Conservation (phyloP, 176 grass and related monocot species). For the Eleusine coracana region DNA sequence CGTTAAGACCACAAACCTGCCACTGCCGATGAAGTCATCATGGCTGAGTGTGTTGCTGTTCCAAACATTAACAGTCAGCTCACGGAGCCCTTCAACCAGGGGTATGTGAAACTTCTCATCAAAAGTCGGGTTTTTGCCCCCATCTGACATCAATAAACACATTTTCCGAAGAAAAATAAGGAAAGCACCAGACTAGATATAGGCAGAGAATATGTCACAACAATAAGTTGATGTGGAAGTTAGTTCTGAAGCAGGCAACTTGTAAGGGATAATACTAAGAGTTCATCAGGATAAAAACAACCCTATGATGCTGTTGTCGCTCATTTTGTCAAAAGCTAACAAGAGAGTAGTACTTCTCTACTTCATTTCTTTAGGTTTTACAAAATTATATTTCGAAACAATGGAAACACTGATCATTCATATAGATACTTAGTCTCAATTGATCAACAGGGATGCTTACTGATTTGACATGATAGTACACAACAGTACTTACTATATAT, state of each 20-base stretch:
- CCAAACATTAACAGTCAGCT: constrained; percentile 59
- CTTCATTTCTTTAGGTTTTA: background rate
- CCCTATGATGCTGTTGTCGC: background rate
- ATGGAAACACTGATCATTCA: background rate
- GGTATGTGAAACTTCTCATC: constrained; percentile 85
- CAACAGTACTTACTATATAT: background rate
- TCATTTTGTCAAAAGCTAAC: background rate
- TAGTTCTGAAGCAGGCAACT: background rate
- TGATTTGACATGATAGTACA: background rate
- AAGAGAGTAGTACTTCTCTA: background rate
- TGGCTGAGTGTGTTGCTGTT: constrained; percentile 81
- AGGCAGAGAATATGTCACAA: background rate
- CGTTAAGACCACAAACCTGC: constrained; percentile 53
- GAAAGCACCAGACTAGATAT: background rate
- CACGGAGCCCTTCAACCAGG: constrained; percentile 81
- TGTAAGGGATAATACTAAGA: background rate
- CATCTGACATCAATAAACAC: constrained; percentile 61
- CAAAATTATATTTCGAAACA: background rate
- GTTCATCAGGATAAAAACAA: background rate
- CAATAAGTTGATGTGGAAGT: background rate
- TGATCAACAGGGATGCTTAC: background rate
- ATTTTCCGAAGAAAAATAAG: constrained; percentile 16
- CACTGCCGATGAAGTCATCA: constrained; percentile 77
- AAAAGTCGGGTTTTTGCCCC: constrained; percentile 75
- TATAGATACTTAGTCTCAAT: background rate